Conservation (phyloP, 768 basidiomycete genomes). For the Rhodocollybia butyracea region DNA sequence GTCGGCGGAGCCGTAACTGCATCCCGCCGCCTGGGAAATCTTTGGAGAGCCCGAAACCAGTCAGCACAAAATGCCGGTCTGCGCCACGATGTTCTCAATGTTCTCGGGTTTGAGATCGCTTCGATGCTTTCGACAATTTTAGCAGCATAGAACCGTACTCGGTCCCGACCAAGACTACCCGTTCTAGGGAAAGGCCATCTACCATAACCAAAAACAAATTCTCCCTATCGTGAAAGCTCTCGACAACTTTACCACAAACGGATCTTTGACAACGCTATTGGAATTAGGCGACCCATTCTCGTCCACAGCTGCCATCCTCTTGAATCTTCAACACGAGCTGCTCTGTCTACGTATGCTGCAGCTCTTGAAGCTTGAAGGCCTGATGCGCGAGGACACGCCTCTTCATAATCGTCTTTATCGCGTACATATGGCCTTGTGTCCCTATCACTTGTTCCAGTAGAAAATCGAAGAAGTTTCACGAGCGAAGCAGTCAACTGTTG, state of each 20-base stretch:
- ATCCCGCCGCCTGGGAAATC: slow-evolving; percentile 63
- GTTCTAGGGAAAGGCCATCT: slow-evolving; percentile 48
- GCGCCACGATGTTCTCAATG: slow-evolving; percentile 89
- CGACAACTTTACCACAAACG: slow-evolving; percentile 94
- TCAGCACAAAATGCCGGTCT: slow-evolving; percentile 94
- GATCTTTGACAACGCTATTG: slow-evolving; percentile 48
- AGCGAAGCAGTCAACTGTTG: too few relatives aligned
- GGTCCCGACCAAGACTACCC: slow-evolving; percentile 89
- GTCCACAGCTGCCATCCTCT: slow-evolving; percentile 73
- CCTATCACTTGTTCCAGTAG: too few relatives aligned
- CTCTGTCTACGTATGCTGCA: slow-evolving; percentile 95
- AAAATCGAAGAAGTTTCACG: too few relatives aligned
- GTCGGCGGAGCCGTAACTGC: slow-evolving; percentile 54
- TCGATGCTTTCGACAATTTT: slow-evolving; percentile 97
- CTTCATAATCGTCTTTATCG: slow-evolving; percentile 98
- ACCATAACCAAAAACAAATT: slow-evolving; percentile 97
- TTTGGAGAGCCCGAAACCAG: slow-evolving; percentile 94
- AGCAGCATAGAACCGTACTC: slow-evolving; percentile 96
- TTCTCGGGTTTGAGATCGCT: slow-evolving; percentile 96
- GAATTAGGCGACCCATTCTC: slow-evolving; percentile 35
- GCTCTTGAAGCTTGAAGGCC: too few relatives aligned
- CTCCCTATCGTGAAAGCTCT: slow-evolving; percentile 97
- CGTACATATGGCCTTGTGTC: slow-evolving; percentile 77
- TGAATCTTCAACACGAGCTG: slow-evolving; percentile 94
- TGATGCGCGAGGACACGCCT: slow-evolving; percentile 95